Base-by-base conservation (phyloP, 2,329 filamentous ascomycete species). In the Ceratocystis smalleyi region DNA sequence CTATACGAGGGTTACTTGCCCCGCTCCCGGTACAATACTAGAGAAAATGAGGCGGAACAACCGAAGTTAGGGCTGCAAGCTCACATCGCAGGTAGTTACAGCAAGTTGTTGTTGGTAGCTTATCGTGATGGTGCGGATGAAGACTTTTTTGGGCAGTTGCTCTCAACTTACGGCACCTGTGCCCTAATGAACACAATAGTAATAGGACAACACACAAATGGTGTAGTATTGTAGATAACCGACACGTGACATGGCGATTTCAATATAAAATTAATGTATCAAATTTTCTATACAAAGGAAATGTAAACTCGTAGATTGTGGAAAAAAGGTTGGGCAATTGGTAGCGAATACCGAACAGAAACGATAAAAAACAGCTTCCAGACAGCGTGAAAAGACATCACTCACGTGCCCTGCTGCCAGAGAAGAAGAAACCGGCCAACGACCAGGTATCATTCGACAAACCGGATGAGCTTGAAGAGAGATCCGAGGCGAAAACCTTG, bases 261-360 rank as follows among this genome's bases (percentile, higher is more conserved):
- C 17, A 27, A 3, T 30, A 6, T 8, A 22, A 47, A 49, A 61
- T 19, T 17, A 43, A 17, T 55, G 59, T 61, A 61, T n/a, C 55
- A 59, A 59, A 35, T 27, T 60, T 43, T 43, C 19, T 22, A 30
- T n/a, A 47, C 59, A 61, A 61, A 61, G 15, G 59, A 61, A 61
- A 61, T 61, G 17, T 27, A 47, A 47, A 47, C 43, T 24, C 49
- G 30, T 30, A 55, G 51, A 55, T 55, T 27, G n/a, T 22, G n/a
- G 51, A 55, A 15, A 55, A 15, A 30, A 15, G 22, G 17, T 15
- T 17, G 22, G 4, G 6, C 2, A 55, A 17, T 24, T 32, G 22
- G 51, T 55, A 27, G n/a, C 51, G 0, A 55, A 15, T 24, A 55
- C 22, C 51, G n/a, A 17, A 32, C 2, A 55, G 5, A 55, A 55